Conservation (phyloP, 1,284 basidiomycete species). For the Chalciporus sp. region DNA sequence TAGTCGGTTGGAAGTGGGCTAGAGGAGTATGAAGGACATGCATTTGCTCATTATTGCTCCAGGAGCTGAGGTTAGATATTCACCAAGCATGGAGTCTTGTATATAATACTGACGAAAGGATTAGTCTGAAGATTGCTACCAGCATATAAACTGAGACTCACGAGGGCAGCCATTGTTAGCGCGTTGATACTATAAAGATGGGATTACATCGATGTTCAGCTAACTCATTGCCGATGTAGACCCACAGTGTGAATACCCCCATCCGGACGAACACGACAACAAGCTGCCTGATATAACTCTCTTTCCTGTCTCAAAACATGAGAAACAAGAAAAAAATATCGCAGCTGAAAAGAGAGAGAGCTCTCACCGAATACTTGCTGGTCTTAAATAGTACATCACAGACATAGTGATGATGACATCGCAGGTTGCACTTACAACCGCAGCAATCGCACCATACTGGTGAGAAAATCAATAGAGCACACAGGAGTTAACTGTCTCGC, state of each 20-base stretch:
- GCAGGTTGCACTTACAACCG: constrained; percentile 12
- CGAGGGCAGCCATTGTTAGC: constrained; percentile 12
- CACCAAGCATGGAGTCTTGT: background rate
- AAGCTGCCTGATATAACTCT: constrained; percentile 4
- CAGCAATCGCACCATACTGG: constrained; percentile 13
- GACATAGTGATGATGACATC: constrained; percentile 18
- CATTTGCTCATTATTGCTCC: constrained; percentile 17
- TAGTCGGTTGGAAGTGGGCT: too few species aligned
- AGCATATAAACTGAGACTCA: background rate
- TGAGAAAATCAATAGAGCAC: background rate
- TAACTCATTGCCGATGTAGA: background rate
- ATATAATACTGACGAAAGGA: constrained; percentile 6
- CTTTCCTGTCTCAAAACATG: constrained; percentile 1
- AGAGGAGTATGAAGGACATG: background rate
- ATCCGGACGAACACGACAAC: constrained; percentile 16
- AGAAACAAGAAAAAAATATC: too few species aligned
- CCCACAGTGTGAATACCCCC: constrained; percentile 18
- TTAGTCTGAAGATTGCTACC: background rate
- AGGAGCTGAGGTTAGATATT: constrained; percentile 7
- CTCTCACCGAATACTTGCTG: constrained; percentile 1
- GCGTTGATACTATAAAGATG: constrained; percentile 9
- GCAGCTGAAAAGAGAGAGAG: too few species aligned
- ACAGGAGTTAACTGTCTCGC: background rate
- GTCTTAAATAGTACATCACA: constrained; percentile 15
- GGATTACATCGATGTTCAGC: background rate